Conservation (phyloP, 352 stramenopile genomes). For the Phytophthora sp. region DNA sequence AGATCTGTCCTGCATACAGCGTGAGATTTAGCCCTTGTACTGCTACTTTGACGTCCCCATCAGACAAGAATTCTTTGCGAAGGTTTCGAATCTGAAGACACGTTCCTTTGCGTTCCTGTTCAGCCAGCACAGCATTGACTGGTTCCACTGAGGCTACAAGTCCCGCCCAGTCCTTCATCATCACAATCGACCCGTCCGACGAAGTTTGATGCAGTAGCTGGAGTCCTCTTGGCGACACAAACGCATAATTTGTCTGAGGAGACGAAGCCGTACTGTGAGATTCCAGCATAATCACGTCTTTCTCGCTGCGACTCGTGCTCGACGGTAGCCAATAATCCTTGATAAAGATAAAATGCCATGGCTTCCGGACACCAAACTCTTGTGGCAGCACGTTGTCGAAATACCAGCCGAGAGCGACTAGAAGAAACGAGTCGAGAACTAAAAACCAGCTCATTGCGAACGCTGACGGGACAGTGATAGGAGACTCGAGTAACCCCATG, state of each 20-base stretch:
- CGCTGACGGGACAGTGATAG: constrained; percentile 49
- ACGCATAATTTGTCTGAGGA: constrained; percentile 34
- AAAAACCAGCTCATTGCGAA: constrained; percentile 71
- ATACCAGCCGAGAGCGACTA: constrained; percentile 91
- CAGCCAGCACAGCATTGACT: constrained; percentile 45
- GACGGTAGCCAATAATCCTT: constrained; percentile 38
- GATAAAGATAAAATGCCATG: constrained; percentile 92
- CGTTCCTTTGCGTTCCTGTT: constrained; percentile 48
- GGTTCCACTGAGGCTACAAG: constrained; percentile 45
- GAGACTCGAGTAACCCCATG: constrained; percentile 45
- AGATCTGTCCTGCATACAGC: constrained; percentile 95
- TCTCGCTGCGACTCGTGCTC: constrained; percentile 11
- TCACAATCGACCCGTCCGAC: constrained; percentile 39
- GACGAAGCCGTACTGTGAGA: constrained; percentile 29
- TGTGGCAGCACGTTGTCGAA: constrained; percentile 93
- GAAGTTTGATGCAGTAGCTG: constrained; percentile 38
- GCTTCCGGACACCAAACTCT: constrained; percentile 88
- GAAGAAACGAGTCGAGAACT: constrained; percentile 83
- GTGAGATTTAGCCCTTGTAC: constrained; percentile 88
- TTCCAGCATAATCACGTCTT: constrained; percentile 34
- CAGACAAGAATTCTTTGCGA: constrained; percentile 66
- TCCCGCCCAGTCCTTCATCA: constrained; percentile 34
- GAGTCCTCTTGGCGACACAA: constrained; percentile 19
- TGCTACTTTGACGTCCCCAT: constrained; percentile 78
- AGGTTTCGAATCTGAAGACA: constrained; percentile 56